Evolutionary conservation across 345 rosid species (phyloP), one percentile per base, ranked within the genome.

Genomic region (Hibiscus trionum): DNA sequence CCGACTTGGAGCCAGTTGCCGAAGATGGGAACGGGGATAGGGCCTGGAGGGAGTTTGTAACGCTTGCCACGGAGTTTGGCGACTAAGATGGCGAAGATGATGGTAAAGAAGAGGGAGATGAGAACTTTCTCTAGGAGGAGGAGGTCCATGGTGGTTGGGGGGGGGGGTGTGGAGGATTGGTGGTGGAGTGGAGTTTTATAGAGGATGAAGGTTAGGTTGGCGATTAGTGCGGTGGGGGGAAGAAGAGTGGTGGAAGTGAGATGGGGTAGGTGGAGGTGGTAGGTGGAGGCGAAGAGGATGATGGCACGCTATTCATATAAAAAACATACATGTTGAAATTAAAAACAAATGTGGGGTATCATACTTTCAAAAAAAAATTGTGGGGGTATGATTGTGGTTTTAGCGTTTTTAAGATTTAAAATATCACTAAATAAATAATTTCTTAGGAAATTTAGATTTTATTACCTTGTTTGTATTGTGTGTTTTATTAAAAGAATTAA

Each of bases 1-100:
- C 99, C 99, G 52, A 95, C 99, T 56, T 95, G 97, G n/a, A 95
- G 96, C 99, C 99, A 96, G 82, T 96, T 96, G 12, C 99, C 99
- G 77, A 96, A 90, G 1, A 93, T 66, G 0, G 99, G 99, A 9
- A 96, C 82, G 2, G 99, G 90, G 8, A 95, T 88, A 4, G 99
- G 99, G 4, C 98, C 99, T 0, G 99, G 99, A 1, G 99, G 99
- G 6, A 95, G 88, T 83, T 87, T 88, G 79, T 86, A 86, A 14
- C 84, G 85, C 83, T 88, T 95, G 62, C 99, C 93, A 2, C 99
- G 94, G 29, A 95, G 77, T 72, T 88, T 93, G 21, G 99, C 86
- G 64, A 95, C 67, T n/a, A 82, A 64, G 59, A 85, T 88, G 59
- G 99, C 96, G 5, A 86, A 72, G 2, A 91, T 61, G 14, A 77